Evolutionary conservation across 2,329 filamentous ascomycete genomes (phyloP), one percentile per base, ranked within the genome.

Genomic region (Fusarium marasasianum): DNA sequence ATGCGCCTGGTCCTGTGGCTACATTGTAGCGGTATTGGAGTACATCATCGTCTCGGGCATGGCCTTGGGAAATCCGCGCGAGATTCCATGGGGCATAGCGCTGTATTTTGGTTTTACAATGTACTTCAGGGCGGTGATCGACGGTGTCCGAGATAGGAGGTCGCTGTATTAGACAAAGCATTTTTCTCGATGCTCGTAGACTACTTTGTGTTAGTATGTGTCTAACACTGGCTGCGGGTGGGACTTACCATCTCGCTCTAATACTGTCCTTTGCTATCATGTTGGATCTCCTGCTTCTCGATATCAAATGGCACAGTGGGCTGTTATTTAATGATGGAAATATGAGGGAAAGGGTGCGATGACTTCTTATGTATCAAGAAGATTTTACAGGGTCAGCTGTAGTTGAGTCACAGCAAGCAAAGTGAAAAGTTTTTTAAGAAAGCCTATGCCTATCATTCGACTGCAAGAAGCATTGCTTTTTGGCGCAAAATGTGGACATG

Each of bases 251-350:
- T 26, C 9, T 26, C 3, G 33, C 14, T 31, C 1, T 5, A 6
- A n/a, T 48, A 13, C 22, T 5, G 7, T 13, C 1, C 6, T 14
- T 18, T 9, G 1, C 11, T 0, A 11, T 18, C 11, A 24, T 51
- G 0, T 24, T 51, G 15, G 3, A 18, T 24, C 11, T 5, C 11
- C 0, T 51, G 8, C 18, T 18, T n/a, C 29, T 33, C 8, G 0
- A 13, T 5, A n/a, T 3, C 13, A 13, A 18, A 31, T 17, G 15
- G 29, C 4, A 15, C 2, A 17, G 14, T 50, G 29, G 7, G 12
- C 5, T 50, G 0, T 1, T 31, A 3, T n/a, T 6, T 31, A 6
- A 31, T 8, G 6, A 50, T 31, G 0, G 7, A n/a, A 8, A 8
- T n/a, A 4, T 13, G 7, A 15, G 22, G 10, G 11, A 8, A n/a